Conservation (phyloP, 805 yeast genomes). For the Pichia membranifaciens region DNA sequence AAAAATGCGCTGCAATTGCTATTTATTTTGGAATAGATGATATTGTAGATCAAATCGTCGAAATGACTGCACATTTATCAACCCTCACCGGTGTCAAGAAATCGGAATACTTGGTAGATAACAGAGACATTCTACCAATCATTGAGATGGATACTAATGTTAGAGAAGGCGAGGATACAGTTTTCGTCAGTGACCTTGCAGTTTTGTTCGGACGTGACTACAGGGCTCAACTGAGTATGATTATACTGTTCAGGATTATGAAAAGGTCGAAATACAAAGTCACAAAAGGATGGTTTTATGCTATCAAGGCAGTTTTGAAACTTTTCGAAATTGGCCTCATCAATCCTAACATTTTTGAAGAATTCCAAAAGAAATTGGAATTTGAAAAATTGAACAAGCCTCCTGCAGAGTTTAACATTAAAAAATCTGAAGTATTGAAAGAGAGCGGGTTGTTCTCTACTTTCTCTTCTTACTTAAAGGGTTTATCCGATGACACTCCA, state of each 20-base stretch:
- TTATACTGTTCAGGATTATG: slow-evolving; percentile 74
- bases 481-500: slow-evolving; percentile 75
- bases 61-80: slow-evolving; percentile 61
- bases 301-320: slow-evolving; percentile 54
- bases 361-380: slow-evolving; percentile 52
- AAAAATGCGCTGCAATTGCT: slow-evolving; percentile 77
- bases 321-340: slow-evolving; percentile 70
- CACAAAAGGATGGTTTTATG: slow-evolving; percentile 49
- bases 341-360: slow-evolving; percentile 57
- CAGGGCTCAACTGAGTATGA: slow-evolving; percentile 85
- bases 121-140: slow-evolving; percentile 38
- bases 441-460: slow-evolving; percentile 83
- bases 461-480: slow-evolving; percentile 85
- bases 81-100: slow-evolving; percentile 46
- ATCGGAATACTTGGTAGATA: slow-evolving; percentile 24
- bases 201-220: slow-evolving; percentile 84
- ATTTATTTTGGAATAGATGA: slow-evolving; percentile 50
- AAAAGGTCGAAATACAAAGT: slow-evolving; percentile 50
- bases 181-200: slow-evolving; percentile 76
- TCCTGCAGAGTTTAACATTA: slow-evolving; percentile 60
- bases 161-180: slow-evolving; percentile 42
- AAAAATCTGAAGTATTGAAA: slow-evolving; percentile 56
- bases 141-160: slow-evolving; percentile 43
- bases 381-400: slow-evolving; percentile 54
- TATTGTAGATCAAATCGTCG: slow-evolving; percentile 62